phyloP scores from a whole-genome alignment of 202 grass and related monocot genomes.

The Carex arenaria region DNA sequence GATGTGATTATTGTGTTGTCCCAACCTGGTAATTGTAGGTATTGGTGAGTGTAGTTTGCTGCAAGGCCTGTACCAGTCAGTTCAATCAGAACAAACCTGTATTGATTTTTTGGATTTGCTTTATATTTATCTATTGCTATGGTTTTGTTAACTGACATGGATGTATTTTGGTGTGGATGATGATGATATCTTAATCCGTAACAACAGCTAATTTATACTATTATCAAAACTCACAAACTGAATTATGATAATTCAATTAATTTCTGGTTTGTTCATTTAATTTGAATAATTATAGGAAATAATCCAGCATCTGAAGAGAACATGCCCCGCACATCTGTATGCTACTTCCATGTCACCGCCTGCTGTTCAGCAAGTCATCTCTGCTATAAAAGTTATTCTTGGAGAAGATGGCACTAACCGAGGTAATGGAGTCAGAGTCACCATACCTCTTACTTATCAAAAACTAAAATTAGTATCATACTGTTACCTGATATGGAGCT shows the following conservation, averaged over 20 bases:
- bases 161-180: neutral
- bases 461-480: neutral
- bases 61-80: neutral
- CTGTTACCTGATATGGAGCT: neutral
- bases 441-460: neutral
- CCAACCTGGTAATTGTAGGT: neutral
- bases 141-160: neutral
- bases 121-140: neutral
- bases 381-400: conserved; percentile 80
- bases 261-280: neutral
- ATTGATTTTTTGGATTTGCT: neutral
- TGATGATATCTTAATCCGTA: neutral
- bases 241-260: neutral
- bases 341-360: conserved; percentile 97
- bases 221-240: neutral
- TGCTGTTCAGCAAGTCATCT: conserved; percentile 89
- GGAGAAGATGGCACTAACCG: conserved; percentile 92
- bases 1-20: neutral
- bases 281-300: conserved; percentile 58
- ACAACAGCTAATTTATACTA: neutral
- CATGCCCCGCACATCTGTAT: conserved; percentile 89
- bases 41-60: neutral
- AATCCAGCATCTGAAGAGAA: conserved; percentile 68
- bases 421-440: conserved; percentile 28
- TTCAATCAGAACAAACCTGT: neutral